Evolutionary conservation across 106 monocot species (phyloP), one percentile per base, ranked within the genome.

Genomic region (Dendrobium nobile): DNA sequence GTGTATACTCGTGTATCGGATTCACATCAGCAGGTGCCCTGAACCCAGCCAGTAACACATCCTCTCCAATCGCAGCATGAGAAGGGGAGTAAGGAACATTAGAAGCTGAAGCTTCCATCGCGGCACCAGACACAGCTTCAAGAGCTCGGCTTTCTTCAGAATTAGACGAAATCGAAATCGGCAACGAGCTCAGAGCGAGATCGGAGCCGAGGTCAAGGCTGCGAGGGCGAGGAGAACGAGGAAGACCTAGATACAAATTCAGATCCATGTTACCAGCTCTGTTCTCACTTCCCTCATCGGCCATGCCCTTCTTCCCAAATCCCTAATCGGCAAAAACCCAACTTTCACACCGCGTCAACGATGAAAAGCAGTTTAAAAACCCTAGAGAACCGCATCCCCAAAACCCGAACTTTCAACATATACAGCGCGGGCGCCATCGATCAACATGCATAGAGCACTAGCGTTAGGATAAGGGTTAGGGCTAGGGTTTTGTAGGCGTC

Each of bases 231-330:
- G 88, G 87, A 1, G 88, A 89, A 17, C 80, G 88, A 11, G 95
- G 90, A 28, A 92, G 87, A 13, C 92, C 95, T 28, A 95, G 56
- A 56, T 92, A 92, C 47, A 95, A 87, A 82, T 95, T 95, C 82
- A 95, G 90, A 89, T 95, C 95, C 90, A 95, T 86, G 31, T 80
- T 77, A 54, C 81, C 73, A 27, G 75, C 75, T 37, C 80, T 56
- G 28, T 81, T 80, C 76, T 75, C 78, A 48, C 80, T 67, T 47
- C 83, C 85, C n/a, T 86, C 86, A 58, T 77, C 87, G 41, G 80
- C 81, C 85, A 88, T 88, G 48, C 48, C 78, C 77, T 48, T 5
- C 33, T 40, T 72, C 72, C 28, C 10, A 33, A 72, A 13, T 33
- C 28, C 37, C 74, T 74, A 74, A 43, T 41, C 40, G 43, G 20